Base-by-base conservation (phyloP, 208 protist genomes). In the Trypanosoma vivax region DNA sequence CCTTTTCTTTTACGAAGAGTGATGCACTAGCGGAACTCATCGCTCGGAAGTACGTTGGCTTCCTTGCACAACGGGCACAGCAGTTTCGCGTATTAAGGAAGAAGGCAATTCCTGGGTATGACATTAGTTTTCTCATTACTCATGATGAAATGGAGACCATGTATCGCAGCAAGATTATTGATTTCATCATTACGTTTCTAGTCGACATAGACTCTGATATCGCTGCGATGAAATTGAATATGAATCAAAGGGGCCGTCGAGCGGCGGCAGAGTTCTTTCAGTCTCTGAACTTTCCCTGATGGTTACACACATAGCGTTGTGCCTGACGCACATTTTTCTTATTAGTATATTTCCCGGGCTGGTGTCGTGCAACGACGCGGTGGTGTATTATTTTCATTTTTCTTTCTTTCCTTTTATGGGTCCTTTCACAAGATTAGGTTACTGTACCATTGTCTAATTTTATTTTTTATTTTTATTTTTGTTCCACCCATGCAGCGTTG, bases 181-280 rank as follows among this genome's bases (percentile, higher is more conserved):
- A 98, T 57, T 99, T 99, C 58, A 79, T 99, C 34, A 86, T 99
- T 55, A 46, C 73, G 10, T 97, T 99, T 59, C 79, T 97, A 48
- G 56, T 95, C 61, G 94, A 97, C 43, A 95, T 99, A 54, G 95
- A 99, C 67, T 93, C 87, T 27, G 96, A 98, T 60, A 88, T 99
- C 40, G 88, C 72, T 14, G 79, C 83, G 14, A 88, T 99, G 80
- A 98, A 98, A 63, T 54, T 99, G 31, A 39, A 63, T 46, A 53
- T 66, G 21, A 64, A 78, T 57, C 47, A 68, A 47, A 61, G 65
- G 6, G 61, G 70, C 5, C 58, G 70, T n/a, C 53, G 57, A 4
- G 73, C 73, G 21, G 77, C 73, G 14, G 24, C 40, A 4, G 46
- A 70, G n/a, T 73, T 77, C 35, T 79, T 81, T 51, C 33, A 48